phyloP scores from a whole-genome alignment of 768 basidiomycete genomes.

The Holtermannia corniformis region DNA sequence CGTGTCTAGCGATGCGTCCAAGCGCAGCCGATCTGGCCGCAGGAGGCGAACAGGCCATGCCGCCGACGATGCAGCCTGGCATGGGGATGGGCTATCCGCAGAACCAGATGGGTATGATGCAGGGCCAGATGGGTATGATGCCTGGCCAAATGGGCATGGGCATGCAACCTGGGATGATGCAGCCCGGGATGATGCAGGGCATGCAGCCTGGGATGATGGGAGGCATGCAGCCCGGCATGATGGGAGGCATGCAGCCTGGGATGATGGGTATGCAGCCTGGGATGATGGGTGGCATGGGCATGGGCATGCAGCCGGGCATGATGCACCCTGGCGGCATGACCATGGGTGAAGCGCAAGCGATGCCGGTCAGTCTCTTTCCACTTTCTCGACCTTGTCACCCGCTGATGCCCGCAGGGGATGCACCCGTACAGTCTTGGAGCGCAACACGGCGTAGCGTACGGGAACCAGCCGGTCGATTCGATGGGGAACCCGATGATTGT shows the following conservation, averaged over 20 bases:
- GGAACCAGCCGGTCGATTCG: slow-evolving; percentile 30
- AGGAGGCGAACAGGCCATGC: not conserved
- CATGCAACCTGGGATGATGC: slow-evolving; percentile 17
- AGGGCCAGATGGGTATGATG: slow-evolving; percentile 5
- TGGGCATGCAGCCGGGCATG: slow-evolving; percentile 8
- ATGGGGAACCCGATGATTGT: slow-evolving; percentile 32
- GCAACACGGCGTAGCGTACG: slow-evolving; percentile 27
- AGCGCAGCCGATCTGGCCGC: slow-evolving; percentile 4
- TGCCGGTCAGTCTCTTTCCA: slow-evolving; percentile 20
- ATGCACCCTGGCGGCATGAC: slow-evolving; percentile 9
- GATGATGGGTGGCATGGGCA: slow-evolving; percentile 8
- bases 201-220: not conserved
- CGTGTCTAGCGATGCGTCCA: slow-evolving; percentile 2
- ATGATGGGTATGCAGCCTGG: slow-evolving; percentile 9
- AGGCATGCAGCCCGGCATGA: slow-evolving; percentile 3
- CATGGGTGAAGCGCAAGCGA: slow-evolving; percentile 30
- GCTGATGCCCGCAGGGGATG: slow-evolving; percentile 21
- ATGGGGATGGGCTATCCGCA: no score
- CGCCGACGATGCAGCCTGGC: not conserved
- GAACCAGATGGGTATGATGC: slow-evolving; percentile 7
- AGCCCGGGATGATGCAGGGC: slow-evolving; percentile 11
- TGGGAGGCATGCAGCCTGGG: slow-evolving; percentile 5
- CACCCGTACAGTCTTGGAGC: slow-evolving; percentile 31
- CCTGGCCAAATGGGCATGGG: slow-evolving; percentile 13
- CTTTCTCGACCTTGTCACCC: not conserved